A percentile compares a stretch with the other conserved stretches of the same genome.
Conservation (phyloP, 2,329 filamentous ascomycete species). For the Diaporthe australafricana region DNA sequence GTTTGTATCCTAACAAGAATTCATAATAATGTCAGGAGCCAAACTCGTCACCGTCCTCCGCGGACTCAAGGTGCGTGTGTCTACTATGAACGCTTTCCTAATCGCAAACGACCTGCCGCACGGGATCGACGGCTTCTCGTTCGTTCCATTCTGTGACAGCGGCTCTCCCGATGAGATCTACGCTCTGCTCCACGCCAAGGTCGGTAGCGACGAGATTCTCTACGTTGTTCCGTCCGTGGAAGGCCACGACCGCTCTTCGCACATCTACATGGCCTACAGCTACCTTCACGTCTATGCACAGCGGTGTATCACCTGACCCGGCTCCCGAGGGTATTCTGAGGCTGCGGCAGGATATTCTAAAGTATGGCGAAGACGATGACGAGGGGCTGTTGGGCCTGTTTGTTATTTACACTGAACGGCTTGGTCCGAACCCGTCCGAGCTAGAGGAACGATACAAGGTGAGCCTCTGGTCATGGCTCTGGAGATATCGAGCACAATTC, state of each 20-base stretch:
- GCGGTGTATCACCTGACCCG: background rate
- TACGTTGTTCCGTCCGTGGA: constrained; percentile 3
- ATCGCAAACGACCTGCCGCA: background rate
- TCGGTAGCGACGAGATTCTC: background rate
- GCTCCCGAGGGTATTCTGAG: background rate
- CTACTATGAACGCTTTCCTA: background rate
- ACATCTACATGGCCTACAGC: background rate
- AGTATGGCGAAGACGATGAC: background rate
- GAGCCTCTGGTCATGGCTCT: too few relatives aligned
- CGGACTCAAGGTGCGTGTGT: background rate
- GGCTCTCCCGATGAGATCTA: background rate
- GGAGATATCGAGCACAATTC: too few relatives aligned
- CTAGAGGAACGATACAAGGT: background rate
- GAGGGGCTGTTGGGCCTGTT: background rate
- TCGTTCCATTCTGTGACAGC: background rate
- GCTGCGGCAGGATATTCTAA: constrained; percentile 1
- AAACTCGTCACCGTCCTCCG: background rate
- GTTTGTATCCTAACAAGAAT: background rate
- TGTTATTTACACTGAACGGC: background rate
- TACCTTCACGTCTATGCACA: background rate
- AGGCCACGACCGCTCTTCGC: background rate
- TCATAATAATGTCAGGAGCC: background rate
- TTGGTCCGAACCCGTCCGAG: background rate
- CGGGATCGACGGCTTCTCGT: background rate
- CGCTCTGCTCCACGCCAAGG: background rate